A percentile compares a stretch with the other conserved stretches of the same genome.
These are phyloP conservation scores for Trichosporon asahii DNA, from an alignment of 1,284 basidiomycete genomes.

Conservation along the genomic window DNA sequence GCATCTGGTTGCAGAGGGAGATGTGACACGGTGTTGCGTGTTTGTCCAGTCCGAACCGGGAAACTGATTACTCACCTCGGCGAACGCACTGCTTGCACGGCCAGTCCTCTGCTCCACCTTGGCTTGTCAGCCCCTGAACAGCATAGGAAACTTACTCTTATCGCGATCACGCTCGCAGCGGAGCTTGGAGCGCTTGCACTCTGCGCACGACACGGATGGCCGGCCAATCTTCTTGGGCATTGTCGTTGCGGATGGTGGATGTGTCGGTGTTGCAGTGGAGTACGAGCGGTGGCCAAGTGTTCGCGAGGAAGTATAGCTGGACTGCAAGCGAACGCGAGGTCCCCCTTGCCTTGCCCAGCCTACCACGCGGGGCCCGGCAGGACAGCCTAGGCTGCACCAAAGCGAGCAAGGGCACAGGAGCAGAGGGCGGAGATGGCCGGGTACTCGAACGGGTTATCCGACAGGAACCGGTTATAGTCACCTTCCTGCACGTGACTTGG, in stretches of 20 bases:
- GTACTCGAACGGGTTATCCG: not conserved
- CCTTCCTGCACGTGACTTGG: not conserved
- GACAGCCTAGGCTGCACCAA: not conserved
- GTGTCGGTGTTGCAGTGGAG: not conserved
- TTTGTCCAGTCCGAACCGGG: conserved; percentile 3
- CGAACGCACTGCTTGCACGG: conserved; percentile 9
- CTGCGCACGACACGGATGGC: conserved; percentile 6
- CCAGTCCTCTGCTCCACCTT: not conserved
- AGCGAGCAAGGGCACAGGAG: not conserved
- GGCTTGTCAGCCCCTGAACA: not conserved
- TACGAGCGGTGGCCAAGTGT: not conserved
- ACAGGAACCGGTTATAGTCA: not conserved
- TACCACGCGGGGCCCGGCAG: no score
- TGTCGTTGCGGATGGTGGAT: not conserved
- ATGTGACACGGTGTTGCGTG: not conserved
- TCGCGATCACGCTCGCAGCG: conserved; percentile 1
- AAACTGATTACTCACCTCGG: conserved; percentile 8
- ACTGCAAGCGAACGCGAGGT: not conserved
- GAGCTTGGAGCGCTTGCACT: conserved; percentile 8
- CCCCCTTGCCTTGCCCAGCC: not conserved
- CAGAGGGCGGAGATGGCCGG: not conserved
- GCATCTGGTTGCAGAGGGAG: not conserved
- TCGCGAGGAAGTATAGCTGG: no score
- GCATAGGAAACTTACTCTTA: not conserved
- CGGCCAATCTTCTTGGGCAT: conserved; percentile 9